These are phyloP conservation scores for Funneliformis geosporum DNA, from an alignment of 192 early-diverging fungal species.

Conservation along the genomic window DNA sequence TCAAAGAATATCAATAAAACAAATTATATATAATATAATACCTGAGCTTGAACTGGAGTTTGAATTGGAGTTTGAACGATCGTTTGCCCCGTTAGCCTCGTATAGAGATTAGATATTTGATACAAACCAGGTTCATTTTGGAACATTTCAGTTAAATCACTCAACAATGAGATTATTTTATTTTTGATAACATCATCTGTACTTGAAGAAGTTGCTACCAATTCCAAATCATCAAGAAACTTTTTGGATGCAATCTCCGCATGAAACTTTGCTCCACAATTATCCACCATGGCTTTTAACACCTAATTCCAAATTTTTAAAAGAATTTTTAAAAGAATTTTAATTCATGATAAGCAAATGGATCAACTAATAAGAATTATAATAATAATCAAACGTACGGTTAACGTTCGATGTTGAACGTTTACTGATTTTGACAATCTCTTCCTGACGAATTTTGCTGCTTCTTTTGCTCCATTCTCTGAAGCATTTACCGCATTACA, in stretches of 20 bases:
- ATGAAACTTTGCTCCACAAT: constrained; percentile 31
- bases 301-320: not conserved
- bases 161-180: not conserved
- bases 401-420: constrained; percentile 1
- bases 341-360: not conserved
- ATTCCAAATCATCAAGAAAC: constrained; percentile 18
- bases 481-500: constrained; percentile 12
- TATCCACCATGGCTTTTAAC: constrained; percentile 14
- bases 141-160: not conserved
- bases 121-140: constrained; percentile 22
- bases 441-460: constrained; percentile 23
- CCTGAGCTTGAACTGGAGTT: not conserved
- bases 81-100: not conserved
- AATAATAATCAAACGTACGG: not conserved
- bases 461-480: constrained; percentile 23
- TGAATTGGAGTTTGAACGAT: not conserved
- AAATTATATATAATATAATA: not conserved
- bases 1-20: no score
- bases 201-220: not conserved
- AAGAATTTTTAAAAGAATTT: no score
- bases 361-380: not conserved
- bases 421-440: not conserved
- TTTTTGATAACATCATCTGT: not conserved
- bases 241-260: constrained; percentile 23
- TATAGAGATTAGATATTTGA: constrained; percentile 14